Evolutionary conservation across 1,139 yeast species (phyloP), one percentile per base, ranked within the genome.

Genomic region (Pichia sp.): DNA sequence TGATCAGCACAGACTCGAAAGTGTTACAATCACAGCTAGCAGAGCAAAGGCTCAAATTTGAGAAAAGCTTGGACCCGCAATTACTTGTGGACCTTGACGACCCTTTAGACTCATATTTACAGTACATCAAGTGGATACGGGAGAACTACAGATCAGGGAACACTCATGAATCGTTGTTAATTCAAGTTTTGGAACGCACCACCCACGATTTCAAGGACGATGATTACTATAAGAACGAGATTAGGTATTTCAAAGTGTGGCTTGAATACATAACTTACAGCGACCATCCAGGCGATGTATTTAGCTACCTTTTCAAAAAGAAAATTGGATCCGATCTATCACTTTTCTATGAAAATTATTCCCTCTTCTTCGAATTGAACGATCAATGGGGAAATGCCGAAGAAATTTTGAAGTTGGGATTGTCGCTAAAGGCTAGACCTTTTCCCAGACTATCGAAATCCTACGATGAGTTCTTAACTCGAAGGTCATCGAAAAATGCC

Each of bases 241-340:
- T 91, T 0, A 72, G 97, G 51, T 92, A 88, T 67, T 71, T 93
- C 53, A 79, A 77, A 59, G 77, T 91, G 0, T 93, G 99, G 97
- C 71, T 92, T 51, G 84, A 83, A 58, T 89, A 87, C 66, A 81
- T 85, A 27, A 78, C 76, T 29, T 84, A 81, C 63, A 80, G 87
- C 0, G 93, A 87, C 60, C 75, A 84, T 5, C 93, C 95, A 0
- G 71, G 79, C 38, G 95, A 88, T 55, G 76, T 89, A 4, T 92
- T 85, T 67, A 75, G 82, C 2, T 91, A 86, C 66, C 73, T 93
- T 66, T 83, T 85, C 49, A 80, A 87, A 57, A 85, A 86, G 62
- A 83, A 79, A 52, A 89, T 93, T 40, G 98, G 97, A 0, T 68
- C 67, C 42, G 75, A 76, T 46, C 73, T 89, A 54, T 84, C 97